phyloP scores from a whole-genome alignment of 78 protist species.

The Dictyostelium capitatum region DNA sequence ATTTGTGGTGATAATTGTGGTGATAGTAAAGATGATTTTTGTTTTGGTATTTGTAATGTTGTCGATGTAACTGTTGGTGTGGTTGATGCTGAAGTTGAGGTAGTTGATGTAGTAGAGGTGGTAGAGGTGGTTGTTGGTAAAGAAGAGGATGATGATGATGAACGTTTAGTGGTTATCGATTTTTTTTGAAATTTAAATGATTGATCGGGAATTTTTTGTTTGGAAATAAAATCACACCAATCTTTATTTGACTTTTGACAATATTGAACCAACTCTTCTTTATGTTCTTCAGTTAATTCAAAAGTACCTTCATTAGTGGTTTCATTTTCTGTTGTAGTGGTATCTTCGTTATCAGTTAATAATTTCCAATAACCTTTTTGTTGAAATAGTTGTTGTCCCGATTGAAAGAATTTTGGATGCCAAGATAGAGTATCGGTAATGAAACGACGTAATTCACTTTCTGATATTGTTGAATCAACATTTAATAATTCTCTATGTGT shows the following conservation, averaged over 20 bases:
- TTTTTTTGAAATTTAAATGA: no score
- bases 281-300: not conserved
- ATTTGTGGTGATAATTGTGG: not conserved
- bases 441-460: not conserved
- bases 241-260: not conserved
- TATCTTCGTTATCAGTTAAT: not conserved
- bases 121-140: no score
- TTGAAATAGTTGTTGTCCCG: not conserved
- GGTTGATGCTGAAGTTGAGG: no score
- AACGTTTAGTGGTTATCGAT: no score
- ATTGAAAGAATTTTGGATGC: slow-evolving; percentile 3
- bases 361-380: slow-evolving; percentile 18
- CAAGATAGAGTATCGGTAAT: not conserved
- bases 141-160: no score
- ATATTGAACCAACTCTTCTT: not conserved
- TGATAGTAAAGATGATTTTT: not conserved
- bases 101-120: no score
- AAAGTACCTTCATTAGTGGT: not conserved
- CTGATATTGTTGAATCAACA: not conserved
- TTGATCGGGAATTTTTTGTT: not conserved
- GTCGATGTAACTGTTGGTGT: no score
- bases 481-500: not conserved
- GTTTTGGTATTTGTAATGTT: not conserved
- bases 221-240: not conserved
- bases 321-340: not conserved